Conservation (phyloP, 2,329 filamentous ascomycete species). For the Fonsecaea pedrosoi region DNA sequence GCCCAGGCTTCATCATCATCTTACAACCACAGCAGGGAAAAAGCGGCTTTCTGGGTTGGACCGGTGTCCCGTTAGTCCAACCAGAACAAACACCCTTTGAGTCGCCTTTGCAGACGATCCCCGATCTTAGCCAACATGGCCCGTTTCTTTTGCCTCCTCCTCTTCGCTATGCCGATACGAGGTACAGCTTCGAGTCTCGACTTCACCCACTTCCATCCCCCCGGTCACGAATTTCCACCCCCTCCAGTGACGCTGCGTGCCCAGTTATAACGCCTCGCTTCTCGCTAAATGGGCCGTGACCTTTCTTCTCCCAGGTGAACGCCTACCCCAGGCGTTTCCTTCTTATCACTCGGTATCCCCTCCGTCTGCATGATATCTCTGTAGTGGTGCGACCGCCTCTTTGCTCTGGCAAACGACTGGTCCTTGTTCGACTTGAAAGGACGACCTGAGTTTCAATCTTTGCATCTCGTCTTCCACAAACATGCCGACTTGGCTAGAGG, state of each 20-base stretch:
- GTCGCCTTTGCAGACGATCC: neutral
- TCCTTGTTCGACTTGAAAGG: constrained; percentile 9
- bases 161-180: neutral
- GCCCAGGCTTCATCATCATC: neutral
- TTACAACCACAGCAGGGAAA: neutral
- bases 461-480: neutral
- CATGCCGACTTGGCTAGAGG: constrained; percentile 11
- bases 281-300: constrained; percentile 6
- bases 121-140: neutral
- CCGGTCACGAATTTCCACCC: neutral
- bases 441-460: neutral
- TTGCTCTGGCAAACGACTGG: constrained; percentile 10
- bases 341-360: constrained; percentile 12
- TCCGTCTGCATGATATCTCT: constrained; percentile 17
- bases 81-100: neutral
- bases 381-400: constrained; percentile 9
- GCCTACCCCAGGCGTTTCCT: constrained; percentile 9
- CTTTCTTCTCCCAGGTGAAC: constrained; percentile 11
- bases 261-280: neutral
- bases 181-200: constrained; percentile 1
- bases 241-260: neutral
- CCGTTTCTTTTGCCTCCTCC: constrained; percentile 7
- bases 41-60: constrained; percentile 1
- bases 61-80: constrained; percentile 4
- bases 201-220: neutral